Evolutionary conservation across 169 alveolate genomes (phyloP), one percentile per base, ranked within the genome.

Genomic region (Babesia microti): DNA sequence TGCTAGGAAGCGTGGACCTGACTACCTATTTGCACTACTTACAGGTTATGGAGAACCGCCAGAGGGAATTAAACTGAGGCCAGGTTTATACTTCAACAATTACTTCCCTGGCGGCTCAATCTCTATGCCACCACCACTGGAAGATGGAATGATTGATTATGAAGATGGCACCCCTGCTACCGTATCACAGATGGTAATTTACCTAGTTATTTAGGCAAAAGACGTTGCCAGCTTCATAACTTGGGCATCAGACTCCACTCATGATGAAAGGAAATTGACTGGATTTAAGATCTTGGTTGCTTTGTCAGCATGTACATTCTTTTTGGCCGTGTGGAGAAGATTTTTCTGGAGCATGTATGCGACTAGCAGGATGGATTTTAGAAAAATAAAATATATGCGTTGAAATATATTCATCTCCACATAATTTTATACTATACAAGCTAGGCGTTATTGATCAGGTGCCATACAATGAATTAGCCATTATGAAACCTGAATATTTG

Each of bases 121-220:
- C 52, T 94, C 97, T 35, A 92, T 92, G 98, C 94, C 97, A 6
- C 95, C 95, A 21, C 95, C 96, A 40, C 92, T 92, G 26, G 87
- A 83, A 78, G 98, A 92, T 61, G 98, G 95, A 27, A 85, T 92
- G 91, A 69, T 92, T 41, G 98, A 92, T 56, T 92, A 83, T 60
- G 97, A 89, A 41, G 98, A 92, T 69, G 97, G 97, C 26, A 91
- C 97, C 6, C 97, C 97, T 3, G 89, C 94, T 29, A 89, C 94
- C 21, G 92, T 93, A 19, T 94, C 98, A 5, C 94, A 92, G 71
- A 92, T 92, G 98, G 93, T 57, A 19, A 42, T 40, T 9, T 28
- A 4, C n/a, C 45, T 6, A 4, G n/a, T 22, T 21, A 7, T 17
- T 17, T 48, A 57, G 69, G 84, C 91, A 1, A 83, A 83, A 59